A percentile compares a stretch with the other conserved stretches of the same genome.
phyloP scores from a whole-genome alignment of 169 alveolate species.

The Perkinsus olseni region DNA sequence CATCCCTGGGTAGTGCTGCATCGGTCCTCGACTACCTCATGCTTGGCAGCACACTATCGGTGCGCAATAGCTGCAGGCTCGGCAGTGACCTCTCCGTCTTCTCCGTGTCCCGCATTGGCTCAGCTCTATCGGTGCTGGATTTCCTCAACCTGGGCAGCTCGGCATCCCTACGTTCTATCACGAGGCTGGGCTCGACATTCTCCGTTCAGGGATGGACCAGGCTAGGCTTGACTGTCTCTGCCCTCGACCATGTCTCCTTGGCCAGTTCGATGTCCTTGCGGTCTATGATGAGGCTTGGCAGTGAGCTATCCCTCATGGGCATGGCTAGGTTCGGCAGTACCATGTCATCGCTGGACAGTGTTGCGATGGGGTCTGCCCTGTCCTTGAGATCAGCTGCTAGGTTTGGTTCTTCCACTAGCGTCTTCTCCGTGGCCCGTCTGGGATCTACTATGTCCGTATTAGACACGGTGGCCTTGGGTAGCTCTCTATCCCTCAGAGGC shows the following conservation, averaged over 20 bases:
- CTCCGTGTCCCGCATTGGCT: neutral
- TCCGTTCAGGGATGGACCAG: neutral
- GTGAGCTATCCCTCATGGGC: neutral
- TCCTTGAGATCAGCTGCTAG: neutral
- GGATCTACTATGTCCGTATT: neutral
- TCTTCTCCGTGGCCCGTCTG: neutral
- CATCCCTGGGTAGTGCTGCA: neutral
- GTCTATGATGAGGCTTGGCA: neutral
- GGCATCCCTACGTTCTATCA: neutral
- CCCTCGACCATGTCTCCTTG: neutral
- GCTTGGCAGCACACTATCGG: neutral
- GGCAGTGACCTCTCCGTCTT: neutral
- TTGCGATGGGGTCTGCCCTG: neutral
- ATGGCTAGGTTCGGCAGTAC: neutral
- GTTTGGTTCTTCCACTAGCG: neutral
- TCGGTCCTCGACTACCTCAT: constrained; percentile 3
- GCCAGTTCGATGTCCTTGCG: neutral
- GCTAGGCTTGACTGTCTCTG: neutral
- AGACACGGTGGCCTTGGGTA: neutral
- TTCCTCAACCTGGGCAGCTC: neutral
- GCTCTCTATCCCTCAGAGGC: neutral
- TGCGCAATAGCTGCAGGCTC: neutral
- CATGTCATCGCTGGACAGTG: constrained; percentile 5
- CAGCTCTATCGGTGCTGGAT: neutral
- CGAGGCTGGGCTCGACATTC: neutral